A percentile compares a stretch with the other conserved stretches of the same genome.
Evolutionary conservation across 805 yeast genomes (phyloP).

Genomic region (Tetrapisispora fleetii): DNA sequence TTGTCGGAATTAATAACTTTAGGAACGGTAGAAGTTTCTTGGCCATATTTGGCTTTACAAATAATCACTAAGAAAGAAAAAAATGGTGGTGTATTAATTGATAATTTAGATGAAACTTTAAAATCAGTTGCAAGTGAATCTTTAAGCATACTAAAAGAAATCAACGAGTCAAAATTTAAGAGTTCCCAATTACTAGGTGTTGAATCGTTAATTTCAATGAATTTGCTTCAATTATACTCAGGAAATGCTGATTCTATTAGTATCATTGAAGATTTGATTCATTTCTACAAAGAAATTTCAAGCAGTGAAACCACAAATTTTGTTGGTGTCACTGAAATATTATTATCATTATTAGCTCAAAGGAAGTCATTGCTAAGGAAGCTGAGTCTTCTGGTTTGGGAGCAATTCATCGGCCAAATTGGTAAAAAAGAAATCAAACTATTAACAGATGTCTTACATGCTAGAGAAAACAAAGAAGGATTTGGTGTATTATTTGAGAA

Average conservation of each 20-base stretch:
- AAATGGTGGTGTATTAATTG: constrained; percentile 20
- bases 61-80: constrained; percentile 25
- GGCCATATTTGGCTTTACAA: constrained; percentile 50
- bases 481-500: constrained; percentile 66
- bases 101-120: constrained; percentile 52
- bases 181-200: constrained; percentile 46
- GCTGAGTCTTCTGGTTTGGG: constrained; percentile 48
- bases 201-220: constrained; percentile 68
- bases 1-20: constrained; percentile 46
- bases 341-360: constrained; percentile 48
- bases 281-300: constrained; percentile 28
- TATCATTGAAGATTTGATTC: constrained; percentile 57
- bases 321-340: constrained; percentile 47
- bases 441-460: constrained; percentile 43
- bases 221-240: constrained; percentile 62
- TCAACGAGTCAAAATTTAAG: constrained; percentile 21
- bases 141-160: constrained; percentile 37
- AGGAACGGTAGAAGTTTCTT: constrained; percentile 20
- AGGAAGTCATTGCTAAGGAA: constrained; percentile 49
- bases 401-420: constrained; percentile 41
- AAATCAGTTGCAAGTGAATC: constrained; percentile 39
- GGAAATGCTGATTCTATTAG: constrained; percentile 70
- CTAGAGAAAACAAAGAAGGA: constrained; percentile 77
- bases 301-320: constrained; percentile 33
- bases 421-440: constrained; percentile 37